Conservation (phyloP, 257 asterid species). For the Jasminum sambac region DNA sequence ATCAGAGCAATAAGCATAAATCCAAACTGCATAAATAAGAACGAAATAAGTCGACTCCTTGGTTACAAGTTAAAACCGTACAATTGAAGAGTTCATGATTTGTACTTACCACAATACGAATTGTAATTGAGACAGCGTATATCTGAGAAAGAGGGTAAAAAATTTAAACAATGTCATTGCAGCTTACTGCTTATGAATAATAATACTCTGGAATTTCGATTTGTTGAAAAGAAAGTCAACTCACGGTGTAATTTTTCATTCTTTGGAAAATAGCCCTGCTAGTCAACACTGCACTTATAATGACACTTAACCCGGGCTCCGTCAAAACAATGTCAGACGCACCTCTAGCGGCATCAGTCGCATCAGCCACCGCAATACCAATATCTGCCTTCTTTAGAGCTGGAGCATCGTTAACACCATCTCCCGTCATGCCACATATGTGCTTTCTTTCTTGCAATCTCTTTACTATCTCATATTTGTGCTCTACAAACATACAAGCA, state of each 20-base stretch:
- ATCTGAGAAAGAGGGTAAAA: constrained; percentile 43
- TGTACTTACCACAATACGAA: constrained; percentile 86
- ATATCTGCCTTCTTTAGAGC: constrained; percentile 96
- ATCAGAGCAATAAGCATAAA: constrained; percentile 92
- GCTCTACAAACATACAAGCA: constrained; percentile 44
- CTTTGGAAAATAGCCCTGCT: constrained; percentile 95
- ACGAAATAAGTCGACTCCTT: neutral
- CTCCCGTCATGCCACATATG: constrained; percentile 96
- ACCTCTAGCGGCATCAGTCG: constrained; percentile 91
- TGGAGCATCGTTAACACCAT: constrained; percentile 97
- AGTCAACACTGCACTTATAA: constrained; percentile 82
- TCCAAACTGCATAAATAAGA: constrained; percentile 65
- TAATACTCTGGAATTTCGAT: too few species aligned
- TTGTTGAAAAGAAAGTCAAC: constrained; percentile 20
- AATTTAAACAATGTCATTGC: neutral
- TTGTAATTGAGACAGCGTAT: constrained; percentile 87
- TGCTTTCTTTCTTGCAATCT: constrained; percentile 89
- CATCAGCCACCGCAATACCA: constrained; percentile 95
- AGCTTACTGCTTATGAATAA: too few species aligned
- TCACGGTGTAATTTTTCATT: constrained; percentile 88
- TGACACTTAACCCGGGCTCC: constrained; percentile 91
- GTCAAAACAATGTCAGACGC: constrained; percentile 87
- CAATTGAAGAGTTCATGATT: neutral
- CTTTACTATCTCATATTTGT: constrained; percentile 93
- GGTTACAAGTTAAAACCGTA: neutral